These are phyloP conservation scores for Penicillium brevicompactum DNA, from an alignment of 2,329 filamentous ascomycete species.

Conservation along the genomic window DNA sequence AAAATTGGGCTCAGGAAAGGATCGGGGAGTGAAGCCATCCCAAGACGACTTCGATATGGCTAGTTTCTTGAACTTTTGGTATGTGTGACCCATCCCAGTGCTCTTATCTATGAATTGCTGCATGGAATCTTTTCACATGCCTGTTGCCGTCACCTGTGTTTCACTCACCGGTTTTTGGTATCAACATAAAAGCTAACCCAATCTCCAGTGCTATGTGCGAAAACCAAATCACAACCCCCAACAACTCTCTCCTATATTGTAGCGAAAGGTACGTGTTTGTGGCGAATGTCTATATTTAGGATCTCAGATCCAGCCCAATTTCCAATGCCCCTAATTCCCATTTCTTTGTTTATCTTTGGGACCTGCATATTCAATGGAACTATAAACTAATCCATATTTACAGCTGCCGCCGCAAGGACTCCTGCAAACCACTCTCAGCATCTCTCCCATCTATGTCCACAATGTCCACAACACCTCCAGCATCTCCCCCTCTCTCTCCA, in stretches of 20 bases:
- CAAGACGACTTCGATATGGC: slow-evolving; percentile 43
- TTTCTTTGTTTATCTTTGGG: slow-evolving; percentile 5
- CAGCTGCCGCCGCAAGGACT: slow-evolving; percentile 52
- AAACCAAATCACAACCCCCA: slow-evolving; percentile 64
- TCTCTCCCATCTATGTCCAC: slow-evolving; percentile 35
- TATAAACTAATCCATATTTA: slow-evolving; percentile 1
- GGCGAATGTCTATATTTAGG: neutral
- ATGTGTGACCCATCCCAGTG: slow-evolving; percentile 25
- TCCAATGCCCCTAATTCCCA: slow-evolving; percentile 1
- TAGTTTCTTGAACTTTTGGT: slow-evolving; percentile 51
- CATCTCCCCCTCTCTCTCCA: slow-evolving; percentile 39
- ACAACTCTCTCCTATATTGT: slow-evolving; percentile 64
- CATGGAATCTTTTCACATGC: slow-evolving; percentile 22
- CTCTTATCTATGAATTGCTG: slow-evolving; percentile 23
- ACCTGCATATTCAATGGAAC: slow-evolving; percentile 3
- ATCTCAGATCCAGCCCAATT: neutral
- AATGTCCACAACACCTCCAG: slow-evolving; percentile 31
- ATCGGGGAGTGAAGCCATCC: slow-evolving; percentile 25
- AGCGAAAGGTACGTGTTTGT: slow-evolving; percentile 58
- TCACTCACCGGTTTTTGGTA: slow-evolving; percentile 17
- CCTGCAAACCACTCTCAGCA: slow-evolving; percentile 47
- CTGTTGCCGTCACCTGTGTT: slow-evolving; percentile 14
- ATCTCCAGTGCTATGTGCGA: slow-evolving; percentile 63
- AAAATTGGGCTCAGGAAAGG: slow-evolving; percentile 35
- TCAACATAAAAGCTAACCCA: slow-evolving; percentile 30